Conservation (phyloP, 1,284 basidiomycete genomes). For the Fomitopsis pinicola region DNA sequence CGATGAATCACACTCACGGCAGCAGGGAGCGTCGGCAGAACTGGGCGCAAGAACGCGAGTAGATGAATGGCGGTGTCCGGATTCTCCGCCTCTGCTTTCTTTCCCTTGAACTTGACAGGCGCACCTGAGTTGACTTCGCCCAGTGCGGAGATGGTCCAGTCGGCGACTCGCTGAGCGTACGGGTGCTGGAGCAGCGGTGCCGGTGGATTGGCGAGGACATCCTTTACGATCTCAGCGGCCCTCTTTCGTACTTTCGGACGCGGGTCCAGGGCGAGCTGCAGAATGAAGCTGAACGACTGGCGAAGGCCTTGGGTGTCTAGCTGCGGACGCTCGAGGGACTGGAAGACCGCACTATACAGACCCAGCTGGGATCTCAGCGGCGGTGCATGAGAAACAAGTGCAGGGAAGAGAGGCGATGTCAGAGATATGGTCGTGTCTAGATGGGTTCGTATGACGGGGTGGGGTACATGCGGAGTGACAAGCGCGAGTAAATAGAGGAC, state of each 20-base stretch:
- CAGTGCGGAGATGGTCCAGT: conserved; percentile 74
- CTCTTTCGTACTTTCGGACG: conserved; percentile 93
- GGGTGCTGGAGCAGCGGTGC: conserved; percentile 79
- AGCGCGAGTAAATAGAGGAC: conserved; percentile 88
- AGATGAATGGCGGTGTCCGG: conserved; percentile 80
- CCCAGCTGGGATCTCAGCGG: conserved; percentile 71
- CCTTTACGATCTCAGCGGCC: conserved; percentile 82
- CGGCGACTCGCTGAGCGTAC: conserved; percentile 75
- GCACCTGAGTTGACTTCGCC: conserved; percentile 62
- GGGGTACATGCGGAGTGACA: conserved; percentile 70
- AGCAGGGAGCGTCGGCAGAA: conserved; percentile 61
- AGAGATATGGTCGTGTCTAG: conserved; percentile 62
- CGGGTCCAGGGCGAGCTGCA: conserved; percentile 83
- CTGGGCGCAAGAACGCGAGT: conserved; percentile 68
- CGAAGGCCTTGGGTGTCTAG: conserved; percentile 67
- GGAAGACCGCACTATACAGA: conserved; percentile 67
- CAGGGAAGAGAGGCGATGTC: conserved; percentile 75
- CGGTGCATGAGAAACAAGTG: conserved; percentile 59
- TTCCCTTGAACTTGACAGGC: conserved; percentile 57
- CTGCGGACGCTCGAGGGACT: conserved; percentile 65
- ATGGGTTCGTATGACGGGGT: conserved; percentile 69
- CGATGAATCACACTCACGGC: conserved; percentile 42
- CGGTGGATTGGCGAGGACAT: conserved; percentile 73
- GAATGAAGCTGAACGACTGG: conserved; percentile 73
- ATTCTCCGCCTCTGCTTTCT: conserved; percentile 56